A percentile compares a stretch with the other conserved stretches of the same genome.
Evolutionary conservation across 495 filamentous ascomycete genomes (phyloP).

Genomic region (Bathelium albidoporum): DNA sequence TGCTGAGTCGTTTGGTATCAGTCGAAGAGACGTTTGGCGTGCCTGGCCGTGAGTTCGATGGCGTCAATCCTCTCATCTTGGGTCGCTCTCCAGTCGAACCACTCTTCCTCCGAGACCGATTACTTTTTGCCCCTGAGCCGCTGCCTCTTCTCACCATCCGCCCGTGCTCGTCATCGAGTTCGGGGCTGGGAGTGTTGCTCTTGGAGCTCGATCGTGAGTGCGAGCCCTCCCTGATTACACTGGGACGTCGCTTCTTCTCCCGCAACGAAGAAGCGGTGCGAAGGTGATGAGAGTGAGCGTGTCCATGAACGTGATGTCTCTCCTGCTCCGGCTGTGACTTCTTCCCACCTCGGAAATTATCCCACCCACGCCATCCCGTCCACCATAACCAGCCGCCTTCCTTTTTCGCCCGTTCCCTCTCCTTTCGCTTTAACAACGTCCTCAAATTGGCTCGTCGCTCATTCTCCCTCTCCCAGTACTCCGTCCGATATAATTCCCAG

Average conservation of each 20-base stretch:
- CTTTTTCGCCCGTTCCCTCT: constrained; percentile 53
- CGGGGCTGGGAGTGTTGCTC: background rate
- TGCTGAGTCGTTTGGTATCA: background rate
- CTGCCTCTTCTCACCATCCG: background rate
- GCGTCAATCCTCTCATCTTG: background rate
- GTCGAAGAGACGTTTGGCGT: background rate
- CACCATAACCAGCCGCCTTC: constrained; percentile 79
- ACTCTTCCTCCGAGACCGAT: background rate
- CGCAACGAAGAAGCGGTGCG: background rate
- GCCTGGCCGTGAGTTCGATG: background rate
- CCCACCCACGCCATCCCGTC: constrained; percentile 54
- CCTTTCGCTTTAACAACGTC: constrained; percentile 52
- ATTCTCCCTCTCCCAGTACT: constrained; percentile 97
- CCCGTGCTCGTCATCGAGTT: background rate
- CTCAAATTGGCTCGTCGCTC: constrained; percentile 68
- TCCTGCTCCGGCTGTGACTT: background rate
- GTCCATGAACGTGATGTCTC: background rate
- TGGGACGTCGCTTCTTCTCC: background rate
- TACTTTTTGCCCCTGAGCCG: background rate
- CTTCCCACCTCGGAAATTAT: constrained; percentile 17
- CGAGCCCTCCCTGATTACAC: background rate
- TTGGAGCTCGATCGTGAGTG: background rate
- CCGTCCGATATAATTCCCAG: constrained; percentile 85
- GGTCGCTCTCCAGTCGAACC: background rate
- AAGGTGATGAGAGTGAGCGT: background rate